These are phyloP conservation scores for Saccharomyces hybrid DNA, from an alignment of 1,139 yeast species.

Conservation along the genomic window DNA sequence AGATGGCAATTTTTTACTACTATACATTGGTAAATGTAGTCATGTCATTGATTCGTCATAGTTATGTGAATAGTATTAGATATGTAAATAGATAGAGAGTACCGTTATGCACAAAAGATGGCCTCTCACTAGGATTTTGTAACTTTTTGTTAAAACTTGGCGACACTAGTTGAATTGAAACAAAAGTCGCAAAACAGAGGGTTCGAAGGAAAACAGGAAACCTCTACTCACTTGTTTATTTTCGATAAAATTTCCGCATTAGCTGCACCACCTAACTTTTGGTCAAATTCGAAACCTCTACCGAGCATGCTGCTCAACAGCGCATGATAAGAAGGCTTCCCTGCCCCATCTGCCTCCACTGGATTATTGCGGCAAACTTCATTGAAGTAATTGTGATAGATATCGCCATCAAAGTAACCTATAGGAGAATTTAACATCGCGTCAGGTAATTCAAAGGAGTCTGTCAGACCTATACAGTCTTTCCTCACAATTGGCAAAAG, in stretches of 20 bases:
- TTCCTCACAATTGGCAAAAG: constrained; percentile 51
- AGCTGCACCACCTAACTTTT: constrained; percentile 44
- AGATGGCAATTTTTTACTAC: constrained; percentile 11
- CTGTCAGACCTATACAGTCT: constrained; percentile 77
- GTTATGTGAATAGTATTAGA: not conserved
- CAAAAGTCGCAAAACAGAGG: not conserved
- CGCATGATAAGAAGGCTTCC: constrained; percentile 55
- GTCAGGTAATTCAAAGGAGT: constrained; percentile 81
- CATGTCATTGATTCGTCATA: not conserved
- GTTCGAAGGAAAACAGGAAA: not conserved
- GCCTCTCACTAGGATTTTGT: not conserved
- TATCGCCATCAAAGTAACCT: constrained; percentile 80
- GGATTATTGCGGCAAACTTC: constrained; percentile 41
- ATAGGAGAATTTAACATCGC: constrained; percentile 79
- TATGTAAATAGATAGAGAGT: not conserved
- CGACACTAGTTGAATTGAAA: not conserved
- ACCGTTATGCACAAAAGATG: not conserved
- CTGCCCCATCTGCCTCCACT: constrained; percentile 36
- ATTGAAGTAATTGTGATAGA: constrained; percentile 71
- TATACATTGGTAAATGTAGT: too few species aligned
- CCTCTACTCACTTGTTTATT: constrained; percentile 21
- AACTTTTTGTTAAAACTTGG: not conserved
- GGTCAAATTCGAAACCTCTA: constrained; percentile 41
- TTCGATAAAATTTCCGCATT: constrained; percentile 38
- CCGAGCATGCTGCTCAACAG: constrained; percentile 46